A percentile compares a stretch with the other conserved stretches of the same genome.
Conservation (phyloP, 345 rosid genomes). For the Sonneratia caseolaris region DNA sequence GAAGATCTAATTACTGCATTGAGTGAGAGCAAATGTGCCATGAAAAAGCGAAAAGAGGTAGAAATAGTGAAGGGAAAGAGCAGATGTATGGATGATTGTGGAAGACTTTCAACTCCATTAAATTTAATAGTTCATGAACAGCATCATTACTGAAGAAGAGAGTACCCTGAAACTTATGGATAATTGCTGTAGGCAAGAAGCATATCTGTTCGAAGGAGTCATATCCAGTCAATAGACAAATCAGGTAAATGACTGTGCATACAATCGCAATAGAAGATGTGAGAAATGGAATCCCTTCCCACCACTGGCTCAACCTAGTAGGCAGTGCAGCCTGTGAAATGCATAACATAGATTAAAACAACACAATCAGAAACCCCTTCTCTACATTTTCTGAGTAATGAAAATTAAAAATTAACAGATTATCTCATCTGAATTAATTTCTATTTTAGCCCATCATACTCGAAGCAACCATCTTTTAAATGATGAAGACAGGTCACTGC, state of each 20-base stretch:
- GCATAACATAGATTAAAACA: not conserved
- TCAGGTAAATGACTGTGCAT: constrained; percentile 59
- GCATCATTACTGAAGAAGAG: not conserved
- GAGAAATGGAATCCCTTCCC: constrained; percentile 84
- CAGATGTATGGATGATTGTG: not conserved
- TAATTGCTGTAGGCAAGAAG: constrained; percentile 72
- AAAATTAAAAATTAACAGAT: not conserved
- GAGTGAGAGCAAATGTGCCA: not conserved
- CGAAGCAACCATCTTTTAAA: not conserved
- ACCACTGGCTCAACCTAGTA: constrained; percentile 71
- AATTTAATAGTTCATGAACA: not conserved
- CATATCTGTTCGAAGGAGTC: constrained; percentile 74
- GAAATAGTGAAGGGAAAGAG: not conserved
- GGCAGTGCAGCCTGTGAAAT: constrained; percentile 63
- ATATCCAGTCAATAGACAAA: constrained; percentile 79
- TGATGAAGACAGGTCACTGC: not conserved
- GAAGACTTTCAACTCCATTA: not conserved
- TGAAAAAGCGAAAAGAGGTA: not conserved
- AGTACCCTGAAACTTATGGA: constrained; percentile 72
- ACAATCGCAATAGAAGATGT: constrained; percentile 64
- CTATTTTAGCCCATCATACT: not conserved
- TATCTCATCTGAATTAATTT: not conserved
- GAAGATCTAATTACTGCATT: not conserved
- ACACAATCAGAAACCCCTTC: not conserved
- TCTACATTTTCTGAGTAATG: not conserved